Conservation (phyloP, 768 basidiomycete species). For the Kwoniella europaea region DNA sequence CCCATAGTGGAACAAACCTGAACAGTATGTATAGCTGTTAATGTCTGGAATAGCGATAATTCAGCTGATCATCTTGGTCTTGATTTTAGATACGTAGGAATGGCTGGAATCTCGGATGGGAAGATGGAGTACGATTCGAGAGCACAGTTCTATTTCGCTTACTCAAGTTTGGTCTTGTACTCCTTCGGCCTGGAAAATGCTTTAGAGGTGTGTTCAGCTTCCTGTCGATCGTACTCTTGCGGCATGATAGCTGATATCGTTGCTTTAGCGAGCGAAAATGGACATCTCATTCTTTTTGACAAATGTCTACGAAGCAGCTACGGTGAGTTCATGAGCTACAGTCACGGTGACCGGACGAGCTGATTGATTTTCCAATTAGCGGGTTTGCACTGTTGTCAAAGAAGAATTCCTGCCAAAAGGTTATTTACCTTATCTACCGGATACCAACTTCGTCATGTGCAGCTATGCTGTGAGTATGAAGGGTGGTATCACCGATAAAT, state of each 20-base stretch:
- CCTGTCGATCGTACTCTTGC: neutral
- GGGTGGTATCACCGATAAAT: neutral
- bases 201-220: constrained; percentile 64
- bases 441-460: constrained; percentile 86
- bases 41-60: neutral
- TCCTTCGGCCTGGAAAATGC: constrained; percentile 97
- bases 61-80: neutral
- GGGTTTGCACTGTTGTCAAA: constrained; percentile 64
- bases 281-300: constrained; percentile 58
- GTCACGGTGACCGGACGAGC: neutral
- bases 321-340: constrained; percentile 27
- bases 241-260: constrained; percentile 6
- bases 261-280: constrained; percentile 39
- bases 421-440: constrained; percentile 80
- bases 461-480: constrained; percentile 71
- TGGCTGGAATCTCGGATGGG: constrained; percentile 10
- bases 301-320: constrained; percentile 56
- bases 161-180: constrained; percentile 80
- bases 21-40: constrained; percentile 22
- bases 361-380: constrained; percentile 12
- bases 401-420: constrained; percentile 79
- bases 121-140: constrained; percentile 40
- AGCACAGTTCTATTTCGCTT: constrained; percentile 79
- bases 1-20: constrained; percentile 40
- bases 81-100: neutral